Percentiles rank a stretch among this genome's conserved stretches.
Conservation (phyloP, 768 basidiomycete species). For the Psilocybe sp. region DNA sequence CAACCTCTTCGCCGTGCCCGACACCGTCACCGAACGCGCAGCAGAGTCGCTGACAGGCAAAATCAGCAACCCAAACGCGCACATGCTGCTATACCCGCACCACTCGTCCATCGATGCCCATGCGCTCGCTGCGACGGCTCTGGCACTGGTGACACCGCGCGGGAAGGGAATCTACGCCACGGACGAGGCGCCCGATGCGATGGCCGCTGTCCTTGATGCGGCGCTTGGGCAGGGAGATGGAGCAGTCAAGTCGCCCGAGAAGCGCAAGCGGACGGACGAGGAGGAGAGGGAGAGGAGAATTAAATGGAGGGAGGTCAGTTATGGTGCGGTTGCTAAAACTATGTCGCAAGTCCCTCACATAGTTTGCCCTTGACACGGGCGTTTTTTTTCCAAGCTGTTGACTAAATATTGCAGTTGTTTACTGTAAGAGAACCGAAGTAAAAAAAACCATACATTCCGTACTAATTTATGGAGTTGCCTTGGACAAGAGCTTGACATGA, state of each 20-base stretch:
- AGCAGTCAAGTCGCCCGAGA: conserved; percentile 16
- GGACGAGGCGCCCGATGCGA: conserved; percentile 45
- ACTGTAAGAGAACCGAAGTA: too few species aligned
- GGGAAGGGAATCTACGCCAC: conserved; percentile 55
- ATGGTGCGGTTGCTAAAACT: conserved; percentile 39
- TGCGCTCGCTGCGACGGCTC: conserved; percentile 41
- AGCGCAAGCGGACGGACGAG: conserved; percentile 24
- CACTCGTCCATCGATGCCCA: conserved; percentile 38
- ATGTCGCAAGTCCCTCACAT: too few species aligned
- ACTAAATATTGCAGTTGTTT: too few species aligned
- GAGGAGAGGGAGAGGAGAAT: conserved; percentile 36
- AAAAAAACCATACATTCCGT: too few species aligned
- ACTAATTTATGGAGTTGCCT: too few species aligned
- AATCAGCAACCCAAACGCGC: conserved; percentile 3
- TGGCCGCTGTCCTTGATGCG: conserved; percentile 35
- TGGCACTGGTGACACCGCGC: conserved; percentile 41
- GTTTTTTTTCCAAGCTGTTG: too few species aligned
- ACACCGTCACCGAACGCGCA: conserved; percentile 18
- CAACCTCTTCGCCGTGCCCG: conserved; percentile 27
- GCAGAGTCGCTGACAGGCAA: conserved; percentile 11
- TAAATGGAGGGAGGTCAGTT: conserved; percentile 43
- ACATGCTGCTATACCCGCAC: conserved; percentile 35
- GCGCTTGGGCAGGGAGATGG: conserved; percentile 21
- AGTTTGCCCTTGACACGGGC: too few species aligned
- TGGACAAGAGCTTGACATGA: too few species aligned